Percentiles rank a stretch among this genome's conserved stretches.
phyloP scores from a whole-genome alignment of 805 yeast species.

The Wickerhamiella sergipiensis region DNA sequence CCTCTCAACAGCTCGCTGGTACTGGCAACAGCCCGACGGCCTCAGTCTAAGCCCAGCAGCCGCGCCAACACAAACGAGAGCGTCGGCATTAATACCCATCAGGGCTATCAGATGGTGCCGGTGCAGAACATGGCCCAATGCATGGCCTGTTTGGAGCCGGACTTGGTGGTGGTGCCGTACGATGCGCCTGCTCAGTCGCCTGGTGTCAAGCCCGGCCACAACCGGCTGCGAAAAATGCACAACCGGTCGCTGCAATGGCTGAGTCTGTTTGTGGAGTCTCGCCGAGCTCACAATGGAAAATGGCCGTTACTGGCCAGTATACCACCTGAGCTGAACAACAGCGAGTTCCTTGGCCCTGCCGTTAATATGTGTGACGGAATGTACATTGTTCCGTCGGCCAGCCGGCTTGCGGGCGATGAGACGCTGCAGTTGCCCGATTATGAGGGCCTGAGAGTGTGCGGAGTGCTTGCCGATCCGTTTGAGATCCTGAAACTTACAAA shows the following conservation, averaged over 20 bases:
- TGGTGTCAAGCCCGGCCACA: constrained; percentile 23
- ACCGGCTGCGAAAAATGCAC: constrained; percentile 26
- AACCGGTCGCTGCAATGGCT: constrained; percentile 25
- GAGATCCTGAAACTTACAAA: constrained; percentile 20
- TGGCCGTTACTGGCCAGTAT: constrained; percentile 21
- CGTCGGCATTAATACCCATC: constrained; percentile 25
- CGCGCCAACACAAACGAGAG: constrained; percentile 23
- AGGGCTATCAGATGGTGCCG: constrained; percentile 24
- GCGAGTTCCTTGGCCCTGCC: constrained; percentile 11
- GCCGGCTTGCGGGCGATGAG: not conserved
- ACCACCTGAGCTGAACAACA: constrained; percentile 19
- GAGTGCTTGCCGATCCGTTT: not conserved
- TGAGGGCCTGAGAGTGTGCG: constrained; percentile 7
- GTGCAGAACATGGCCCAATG: constrained; percentile 16
- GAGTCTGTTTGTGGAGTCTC: constrained; percentile 9
- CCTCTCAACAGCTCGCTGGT: constrained; percentile 21
- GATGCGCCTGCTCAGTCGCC: constrained; percentile 22
- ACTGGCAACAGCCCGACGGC: constrained; percentile 20
- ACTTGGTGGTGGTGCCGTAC: constrained; percentile 24
- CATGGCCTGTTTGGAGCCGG: constrained; percentile 18
- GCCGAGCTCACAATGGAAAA: not conserved
- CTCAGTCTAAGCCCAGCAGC: constrained; percentile 21
- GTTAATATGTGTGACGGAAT: constrained; percentile 9
- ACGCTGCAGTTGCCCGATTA: not conserved
- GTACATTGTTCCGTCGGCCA: not conserved